These are phyloP conservation scores for Claviceps sp. DNA, from an alignment of 2,329 filamentous ascomycete genomes.

Conservation along the genomic window DNA sequence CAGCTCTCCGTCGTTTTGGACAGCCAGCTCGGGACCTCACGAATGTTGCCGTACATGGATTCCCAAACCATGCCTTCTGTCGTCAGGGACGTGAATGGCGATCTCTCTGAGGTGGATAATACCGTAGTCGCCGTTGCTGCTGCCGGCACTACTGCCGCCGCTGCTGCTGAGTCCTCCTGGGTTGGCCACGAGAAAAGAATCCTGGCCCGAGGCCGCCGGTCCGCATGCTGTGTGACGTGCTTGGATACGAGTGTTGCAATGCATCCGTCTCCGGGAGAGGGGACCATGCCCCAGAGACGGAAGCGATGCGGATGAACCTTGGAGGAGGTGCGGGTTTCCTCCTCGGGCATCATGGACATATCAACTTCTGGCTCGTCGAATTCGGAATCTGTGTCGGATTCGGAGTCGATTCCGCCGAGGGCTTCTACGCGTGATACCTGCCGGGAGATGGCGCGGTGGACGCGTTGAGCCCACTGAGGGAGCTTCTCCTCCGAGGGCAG, in stretches of 20 bases:
- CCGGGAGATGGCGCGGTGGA: constrained; percentile 30
- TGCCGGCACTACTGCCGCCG: too few species aligned
- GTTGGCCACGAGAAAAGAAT: constrained; percentile 24
- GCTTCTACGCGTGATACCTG: constrained; percentile 32
- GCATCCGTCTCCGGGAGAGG: constrained; percentile 37
- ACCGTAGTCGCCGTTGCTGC: not conserved
- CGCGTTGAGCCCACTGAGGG: constrained; percentile 34
- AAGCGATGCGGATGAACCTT: constrained; percentile 36
- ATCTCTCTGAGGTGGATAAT: not conserved
- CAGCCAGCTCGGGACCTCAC: constrained; percentile 29
- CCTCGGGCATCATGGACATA: constrained; percentile 10
- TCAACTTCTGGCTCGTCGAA: constrained; percentile 8
- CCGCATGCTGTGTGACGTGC: constrained; percentile 34
- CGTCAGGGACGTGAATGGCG: constrained; percentile 20
- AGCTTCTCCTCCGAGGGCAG: constrained; percentile 16
- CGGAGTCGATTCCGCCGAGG: constrained; percentile 20
- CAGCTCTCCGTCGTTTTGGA: constrained; percentile 10
- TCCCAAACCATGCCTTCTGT: constrained; percentile 44
- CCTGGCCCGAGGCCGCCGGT: constrained; percentile 25
- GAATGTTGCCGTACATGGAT: constrained; percentile 44
- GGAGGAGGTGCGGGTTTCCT: constrained; percentile 16
- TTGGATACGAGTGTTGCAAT: constrained; percentile 36
- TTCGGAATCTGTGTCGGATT: constrained; percentile 10
- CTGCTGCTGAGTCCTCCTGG: not conserved
- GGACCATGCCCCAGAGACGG: constrained; percentile 39